Percentiles rank a stretch among this genome's conserved stretches.
These are phyloP conservation scores for Zymoseptoria brevis DNA, from an alignment of 2,329 filamentous ascomycete genomes.

Conservation along the genomic window DNA sequence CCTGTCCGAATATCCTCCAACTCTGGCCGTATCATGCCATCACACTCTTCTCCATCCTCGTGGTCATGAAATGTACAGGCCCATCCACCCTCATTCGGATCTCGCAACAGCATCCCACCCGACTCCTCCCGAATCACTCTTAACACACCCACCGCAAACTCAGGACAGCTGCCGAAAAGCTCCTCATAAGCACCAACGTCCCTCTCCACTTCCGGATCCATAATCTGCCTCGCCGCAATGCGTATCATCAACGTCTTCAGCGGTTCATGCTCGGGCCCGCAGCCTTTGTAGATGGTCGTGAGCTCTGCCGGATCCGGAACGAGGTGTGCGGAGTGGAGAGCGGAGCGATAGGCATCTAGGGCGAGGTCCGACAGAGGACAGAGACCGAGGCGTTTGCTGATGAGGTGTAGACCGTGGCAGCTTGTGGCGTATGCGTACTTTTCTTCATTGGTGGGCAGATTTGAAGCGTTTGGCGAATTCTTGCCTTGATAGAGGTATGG, in stretches of 20 bases:
- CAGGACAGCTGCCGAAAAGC: slow-evolving; percentile 43
- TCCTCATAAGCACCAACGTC: slow-evolving; percentile 43
- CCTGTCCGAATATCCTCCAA: background rate
- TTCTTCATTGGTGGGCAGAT: slow-evolving; percentile 36
- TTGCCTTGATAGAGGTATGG: slow-evolving; percentile 51
- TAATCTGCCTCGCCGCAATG: slow-evolving; percentile 50
- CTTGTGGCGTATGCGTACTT: slow-evolving; percentile 49
- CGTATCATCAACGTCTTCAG: slow-evolving; percentile 45
- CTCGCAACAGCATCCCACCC: slow-evolving; percentile 45
- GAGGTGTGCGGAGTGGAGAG: slow-evolving; percentile 41
- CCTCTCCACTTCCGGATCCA: slow-evolving; percentile 46
- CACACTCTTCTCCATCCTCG: slow-evolving; percentile 24
- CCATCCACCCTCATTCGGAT: slow-evolving; percentile 40
- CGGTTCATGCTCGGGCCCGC: slow-evolving; percentile 36
- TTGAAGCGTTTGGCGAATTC: slow-evolving; percentile 41
- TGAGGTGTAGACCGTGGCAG: slow-evolving; percentile 46
- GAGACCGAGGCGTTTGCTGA: slow-evolving; percentile 46
- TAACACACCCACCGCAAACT: slow-evolving; percentile 48
- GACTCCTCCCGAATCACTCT: slow-evolving; percentile 44
- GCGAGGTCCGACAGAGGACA: slow-evolving; percentile 45
- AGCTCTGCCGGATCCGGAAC: slow-evolving; percentile 50
- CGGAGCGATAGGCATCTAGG: slow-evolving; percentile 48
- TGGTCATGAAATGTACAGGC: slow-evolving; percentile 47
- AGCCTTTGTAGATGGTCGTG: slow-evolving; percentile 43
- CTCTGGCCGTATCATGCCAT: background rate